phyloP scores from a whole-genome alignment of 1,139 yeast species.

The Wickerhamomyces sp. region DNA sequence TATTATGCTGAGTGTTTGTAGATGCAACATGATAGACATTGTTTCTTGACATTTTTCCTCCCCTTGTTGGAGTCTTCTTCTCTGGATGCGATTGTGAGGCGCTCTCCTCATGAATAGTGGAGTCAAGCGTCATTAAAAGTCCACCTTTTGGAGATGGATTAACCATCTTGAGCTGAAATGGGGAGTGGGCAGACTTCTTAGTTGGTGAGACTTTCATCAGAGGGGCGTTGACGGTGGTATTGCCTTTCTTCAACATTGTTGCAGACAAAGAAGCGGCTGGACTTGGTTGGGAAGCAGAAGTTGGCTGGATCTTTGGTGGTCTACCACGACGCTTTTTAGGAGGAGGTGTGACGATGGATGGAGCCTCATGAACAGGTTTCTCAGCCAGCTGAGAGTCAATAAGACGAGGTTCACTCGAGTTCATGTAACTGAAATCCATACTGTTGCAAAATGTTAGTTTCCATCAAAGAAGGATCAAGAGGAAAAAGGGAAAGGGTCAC shows the following conservation, averaged over 20 bases:
- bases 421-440: not conserved
- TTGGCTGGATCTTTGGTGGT: conserved; percentile 17
- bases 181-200: conserved; percentile 8
- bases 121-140: conserved; percentile 12
- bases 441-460: too few relatives aligned
- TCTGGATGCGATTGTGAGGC: not conserved
- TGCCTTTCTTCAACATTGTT: conserved; percentile 22
- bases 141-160: conserved; percentile 24
- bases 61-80: not conserved
- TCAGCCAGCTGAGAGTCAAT: not conserved
- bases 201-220: conserved; percentile 24
- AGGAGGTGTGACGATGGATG: conserved; percentile 14
- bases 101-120: not conserved
- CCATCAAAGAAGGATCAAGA: not conserved
- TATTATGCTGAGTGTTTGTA: conserved; percentile 13
- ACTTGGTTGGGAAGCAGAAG: conserved; percentile 8
- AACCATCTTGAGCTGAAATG: conserved; percentile 9
- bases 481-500: conserved; percentile 1
- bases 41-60: not conserved
- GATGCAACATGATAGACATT: conserved; percentile 7
- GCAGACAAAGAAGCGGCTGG: conserved; percentile 23
- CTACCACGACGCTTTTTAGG: conserved; percentile 26
- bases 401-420: not conserved
- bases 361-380: not conserved
- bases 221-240: conserved; percentile 22